Conservation (phyloP, 768 basidiomycete genomes). For the Sutorius australiensis region DNA sequence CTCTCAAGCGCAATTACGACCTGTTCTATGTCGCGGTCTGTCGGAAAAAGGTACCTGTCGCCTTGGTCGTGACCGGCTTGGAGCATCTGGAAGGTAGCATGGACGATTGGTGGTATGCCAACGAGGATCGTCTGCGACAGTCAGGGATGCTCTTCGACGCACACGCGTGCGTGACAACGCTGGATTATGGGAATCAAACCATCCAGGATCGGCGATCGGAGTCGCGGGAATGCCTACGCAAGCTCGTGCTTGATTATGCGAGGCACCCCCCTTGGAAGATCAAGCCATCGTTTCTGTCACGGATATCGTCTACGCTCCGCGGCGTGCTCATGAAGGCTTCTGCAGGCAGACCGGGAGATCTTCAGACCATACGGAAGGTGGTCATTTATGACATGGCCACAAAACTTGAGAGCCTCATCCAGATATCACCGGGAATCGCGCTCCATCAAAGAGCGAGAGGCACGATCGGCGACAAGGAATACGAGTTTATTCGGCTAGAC, state of each 20-base stretch:
- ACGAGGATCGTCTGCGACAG: conserved; percentile 23
- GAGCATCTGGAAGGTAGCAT: conserved; percentile 24
- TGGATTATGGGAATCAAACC: neutral
- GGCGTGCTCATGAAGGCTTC: neutral
- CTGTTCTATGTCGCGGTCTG: conserved; percentile 34
- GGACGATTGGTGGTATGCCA: conserved; percentile 28
- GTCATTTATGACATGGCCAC: neutral
- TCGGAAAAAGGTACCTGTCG: conserved; percentile 31
- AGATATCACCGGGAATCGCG: neutral
- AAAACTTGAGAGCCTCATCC: neutral
- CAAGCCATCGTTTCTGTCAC: neutral
- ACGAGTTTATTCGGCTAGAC: neutral
- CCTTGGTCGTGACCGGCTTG: conserved; percentile 35
- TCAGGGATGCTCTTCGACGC: conserved; percentile 30
- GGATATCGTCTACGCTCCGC: neutral
- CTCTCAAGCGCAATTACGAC: conserved; percentile 30
- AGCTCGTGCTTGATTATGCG: conserved; percentile 1
- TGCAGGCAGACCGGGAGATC: neutral
- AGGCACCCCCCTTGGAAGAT: neutral
- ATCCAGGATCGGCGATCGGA: neutral
- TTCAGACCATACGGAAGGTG: neutral
- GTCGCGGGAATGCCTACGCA: neutral
- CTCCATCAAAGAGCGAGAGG: neutral
- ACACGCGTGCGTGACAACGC: conserved; percentile 9
- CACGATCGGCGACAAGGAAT: neutral